phyloP scores from a whole-genome alignment of 805 yeast genomes.

The Candida lessepsii region DNA sequence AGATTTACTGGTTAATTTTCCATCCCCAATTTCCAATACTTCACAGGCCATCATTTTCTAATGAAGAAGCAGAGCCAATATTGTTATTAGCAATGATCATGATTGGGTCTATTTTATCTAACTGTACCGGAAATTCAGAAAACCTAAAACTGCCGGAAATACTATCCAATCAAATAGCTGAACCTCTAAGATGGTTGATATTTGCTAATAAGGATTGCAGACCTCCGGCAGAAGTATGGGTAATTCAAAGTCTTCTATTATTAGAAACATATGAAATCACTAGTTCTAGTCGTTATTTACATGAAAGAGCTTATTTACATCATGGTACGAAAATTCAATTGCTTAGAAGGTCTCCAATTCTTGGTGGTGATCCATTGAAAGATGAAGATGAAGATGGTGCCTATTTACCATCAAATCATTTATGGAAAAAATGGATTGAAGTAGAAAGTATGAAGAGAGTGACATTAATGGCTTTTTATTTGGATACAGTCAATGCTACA shows the following conservation, averaged over 20 bases:
- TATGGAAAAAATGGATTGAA: constrained; percentile 37
- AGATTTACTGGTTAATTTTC: constrained; percentile 52
- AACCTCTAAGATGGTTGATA: constrained; percentile 64
- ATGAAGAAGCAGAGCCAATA: constrained; percentile 45
- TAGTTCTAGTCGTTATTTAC: constrained; percentile 59
- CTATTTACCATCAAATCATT: constrained; percentile 17
- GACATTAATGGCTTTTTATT: constrained; percentile 33
- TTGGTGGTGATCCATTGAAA: constrained; percentile 42
- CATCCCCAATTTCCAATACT: constrained; percentile 59
- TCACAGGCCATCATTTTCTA: constrained; percentile 57
- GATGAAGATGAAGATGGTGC: constrained; percentile 23
- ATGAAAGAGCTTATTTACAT: constrained; percentile 79
- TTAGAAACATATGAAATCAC: constrained; percentile 74
- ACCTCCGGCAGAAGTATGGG: constrained; percentile 73
- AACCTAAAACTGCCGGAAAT: constrained; percentile 19
- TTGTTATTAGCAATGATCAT: constrained; percentile 53
- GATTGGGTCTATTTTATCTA: constrained; percentile 49
- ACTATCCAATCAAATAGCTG: constrained; percentile 48
- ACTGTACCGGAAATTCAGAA: constrained; percentile 24
- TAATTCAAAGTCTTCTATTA: constrained; percentile 66
- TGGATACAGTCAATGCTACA: constrained; percentile 36
- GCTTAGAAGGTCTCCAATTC: constrained; percentile 24
- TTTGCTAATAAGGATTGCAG: constrained; percentile 66
- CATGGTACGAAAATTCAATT: constrained; percentile 62
- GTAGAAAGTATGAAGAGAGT: constrained; percentile 35